phyloP scores from a whole-genome alignment of 2,329 filamentous ascomycete genomes.

The Hymenoscyphus fraxineus region DNA sequence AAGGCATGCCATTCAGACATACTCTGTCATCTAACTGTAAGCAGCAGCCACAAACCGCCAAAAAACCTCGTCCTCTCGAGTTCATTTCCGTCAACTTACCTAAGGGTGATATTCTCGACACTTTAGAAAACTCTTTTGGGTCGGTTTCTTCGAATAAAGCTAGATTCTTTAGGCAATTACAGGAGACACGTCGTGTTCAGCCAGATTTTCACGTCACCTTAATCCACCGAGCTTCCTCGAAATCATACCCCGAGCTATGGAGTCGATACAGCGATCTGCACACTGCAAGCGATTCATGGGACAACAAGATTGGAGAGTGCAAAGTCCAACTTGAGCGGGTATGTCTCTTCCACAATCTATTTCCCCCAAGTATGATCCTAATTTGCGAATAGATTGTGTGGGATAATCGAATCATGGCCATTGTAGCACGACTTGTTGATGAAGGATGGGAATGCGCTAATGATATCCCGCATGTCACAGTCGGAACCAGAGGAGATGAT shows the following conservation, averaged over 20 bases:
- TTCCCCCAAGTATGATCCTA: neutral
- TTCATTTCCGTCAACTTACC: constrained; percentile 61
- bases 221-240: constrained; percentile 69
- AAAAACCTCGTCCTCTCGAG: constrained; percentile 54
- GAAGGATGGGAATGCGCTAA: constrained; percentile 70
- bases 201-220: constrained; percentile 89
- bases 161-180: constrained; percentile 73
- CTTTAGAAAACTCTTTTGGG: constrained; percentile 69
- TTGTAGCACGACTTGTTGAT: constrained; percentile 72
- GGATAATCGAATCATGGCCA: constrained; percentile 84
- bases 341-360: constrained; percentile 24
- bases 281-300: constrained; percentile 37
- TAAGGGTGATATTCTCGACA: constrained; percentile 45
- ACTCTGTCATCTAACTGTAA: constrained; percentile 3
- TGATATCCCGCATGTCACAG: constrained; percentile 77
- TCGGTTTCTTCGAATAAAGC: constrained; percentile 47
- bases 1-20: neutral
- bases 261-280: constrained; percentile 64
- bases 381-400: constrained; percentile 61
- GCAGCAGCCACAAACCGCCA: constrained; percentile 34
- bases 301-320: constrained; percentile 59
- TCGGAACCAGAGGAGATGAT: constrained; percentile 69
- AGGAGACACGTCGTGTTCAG: constrained; percentile 72
- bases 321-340: constrained; percentile 60
- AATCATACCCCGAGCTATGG: constrained; percentile 69